Base-by-base conservation (phyloP, 345 rosid species). In the Brassica rapa region DNA sequence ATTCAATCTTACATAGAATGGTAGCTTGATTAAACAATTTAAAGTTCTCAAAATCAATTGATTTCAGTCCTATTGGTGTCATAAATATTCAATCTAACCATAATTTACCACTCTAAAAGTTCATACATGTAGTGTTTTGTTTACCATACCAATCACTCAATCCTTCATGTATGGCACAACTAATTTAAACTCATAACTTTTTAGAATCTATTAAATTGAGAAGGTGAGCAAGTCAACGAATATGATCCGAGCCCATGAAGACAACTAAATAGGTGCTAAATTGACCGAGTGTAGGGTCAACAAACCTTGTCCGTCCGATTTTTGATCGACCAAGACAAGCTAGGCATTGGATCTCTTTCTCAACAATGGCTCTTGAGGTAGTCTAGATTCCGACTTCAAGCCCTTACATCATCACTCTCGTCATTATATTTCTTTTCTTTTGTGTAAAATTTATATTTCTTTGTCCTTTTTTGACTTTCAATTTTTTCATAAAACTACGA, bases 361-460 rank as follows among this genome's bases (percentile, higher is more conserved):
- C 64, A 70, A 51, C 53, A 46, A 79, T 57, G 56, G 69, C 73
- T 79, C 73, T n/a, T 1, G 43, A 32, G 65, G 35, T 59, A 69
- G 16, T 25, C 57, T 33, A 60, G 32, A 62, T 62, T 55, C 66
- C 37, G 7, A 33, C 43, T 66, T 11, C 24, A 63, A 16, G 23
- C 62, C 32, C 11, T 62, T 73, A 35, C 82, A 74, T 80, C 82
- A 80, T 69, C 71, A 30, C 79, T 39, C 66, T 68, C 71, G 75
- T 74, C 79, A 80, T 68, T 37, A 68, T 60, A 23, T 3, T 73
- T 51, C 14, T 80, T 68, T 61, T 16, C 29, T 46, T 72, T 27
- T 41, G 30, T 27, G 30, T 27, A 27, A 27, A 27, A 27, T 27
- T 27, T 27, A 27, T 27, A 27, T 27, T 27, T 27, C 30, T 66